These are phyloP conservation scores for Calocybe gangraenosa DNA, from an alignment of 768 basidiomycete genomes.

Conservation along the genomic window DNA sequence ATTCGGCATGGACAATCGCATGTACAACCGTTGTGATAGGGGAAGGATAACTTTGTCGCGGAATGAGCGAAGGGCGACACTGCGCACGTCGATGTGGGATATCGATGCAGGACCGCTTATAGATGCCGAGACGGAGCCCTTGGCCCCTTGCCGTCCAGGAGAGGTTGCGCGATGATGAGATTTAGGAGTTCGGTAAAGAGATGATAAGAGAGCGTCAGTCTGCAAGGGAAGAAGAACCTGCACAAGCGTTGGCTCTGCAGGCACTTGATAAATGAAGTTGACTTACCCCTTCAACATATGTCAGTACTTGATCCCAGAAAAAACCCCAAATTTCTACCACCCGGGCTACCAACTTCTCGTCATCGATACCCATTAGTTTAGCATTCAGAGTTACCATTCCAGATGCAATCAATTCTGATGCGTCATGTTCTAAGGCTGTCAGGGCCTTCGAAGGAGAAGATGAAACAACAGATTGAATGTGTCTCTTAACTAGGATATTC, in stretches of 20 bases:
- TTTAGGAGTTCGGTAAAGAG: slow-evolving; percentile 63
- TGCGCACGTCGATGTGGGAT: slow-evolving; percentile 73
- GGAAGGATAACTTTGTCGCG: slow-evolving; percentile 77
- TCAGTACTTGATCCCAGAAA: slow-evolving; percentile 88
- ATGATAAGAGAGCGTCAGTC: slow-evolving; percentile 51
- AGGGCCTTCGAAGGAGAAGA: slow-evolving; percentile 73
- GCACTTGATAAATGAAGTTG: not conserved
- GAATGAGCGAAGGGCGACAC: slow-evolving; percentile 75
- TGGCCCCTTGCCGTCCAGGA: slow-evolving; percentile 45
- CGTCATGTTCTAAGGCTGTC: slow-evolving; percentile 69
- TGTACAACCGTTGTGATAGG: slow-evolving; percentile 49
- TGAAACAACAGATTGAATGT: slow-evolving; percentile 71
- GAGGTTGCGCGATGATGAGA: slow-evolving; percentile 48
- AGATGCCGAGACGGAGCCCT: slow-evolving; percentile 34
- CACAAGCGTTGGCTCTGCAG: not conserved
- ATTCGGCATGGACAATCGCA: slow-evolving; percentile 49
- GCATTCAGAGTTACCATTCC: slow-evolving; percentile 94
- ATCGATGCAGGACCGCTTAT: slow-evolving; percentile 30
- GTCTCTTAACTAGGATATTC: slow-evolving; percentile 74
- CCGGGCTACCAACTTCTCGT: slow-evolving; percentile 69
- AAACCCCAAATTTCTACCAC: slow-evolving; percentile 90
- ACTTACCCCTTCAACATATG: slow-evolving; percentile 84
- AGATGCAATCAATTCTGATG: slow-evolving; percentile 75
- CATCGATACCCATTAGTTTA: slow-evolving; percentile 72
- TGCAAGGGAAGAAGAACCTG: slow-evolving; percentile 34